phyloP scores from a whole-genome alignment of 1,284 basidiomycete species.

The Apiotrichum akiyoshidainum region DNA sequence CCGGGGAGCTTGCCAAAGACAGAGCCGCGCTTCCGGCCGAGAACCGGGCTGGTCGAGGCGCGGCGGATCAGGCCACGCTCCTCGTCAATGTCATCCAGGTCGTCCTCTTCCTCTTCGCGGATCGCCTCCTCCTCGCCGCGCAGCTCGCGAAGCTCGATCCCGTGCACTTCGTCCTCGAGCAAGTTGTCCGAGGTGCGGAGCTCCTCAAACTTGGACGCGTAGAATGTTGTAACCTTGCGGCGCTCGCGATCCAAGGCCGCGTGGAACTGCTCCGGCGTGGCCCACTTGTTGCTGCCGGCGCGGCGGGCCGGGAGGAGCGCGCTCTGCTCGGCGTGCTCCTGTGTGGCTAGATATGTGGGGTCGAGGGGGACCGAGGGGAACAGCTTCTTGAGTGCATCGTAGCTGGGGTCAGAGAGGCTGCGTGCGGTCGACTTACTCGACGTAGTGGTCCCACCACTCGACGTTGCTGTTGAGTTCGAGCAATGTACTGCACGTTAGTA shows the following conservation, averaged over 20 bases:
- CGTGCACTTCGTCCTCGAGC: constrained; percentile 64
- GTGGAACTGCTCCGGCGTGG: constrained; percentile 61
- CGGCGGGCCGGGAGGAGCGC: constrained; percentile 45
- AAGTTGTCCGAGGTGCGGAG: constrained; percentile 62
- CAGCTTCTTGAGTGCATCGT: constrained; percentile 79
- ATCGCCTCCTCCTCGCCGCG: constrained; percentile 51
- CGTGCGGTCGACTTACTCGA: constrained; percentile 51
- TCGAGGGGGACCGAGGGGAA: constrained; percentile 50
- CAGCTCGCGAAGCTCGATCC: constrained; percentile 66
- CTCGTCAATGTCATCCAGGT: constrained; percentile 59
- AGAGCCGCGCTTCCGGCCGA: constrained; percentile 21
- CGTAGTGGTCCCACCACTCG: constrained; percentile 93
- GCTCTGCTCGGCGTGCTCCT: constrained; percentile 66
- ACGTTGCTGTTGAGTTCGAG: constrained; percentile 90
- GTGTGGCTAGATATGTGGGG: constrained; percentile 41
- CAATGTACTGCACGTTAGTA: constrained; percentile 56
- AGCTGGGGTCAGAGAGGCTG: constrained; percentile 53
- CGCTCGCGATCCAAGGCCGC: constrained; percentile 79
- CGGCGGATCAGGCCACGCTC: constrained; percentile 26
- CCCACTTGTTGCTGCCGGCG: constrained; percentile 51
- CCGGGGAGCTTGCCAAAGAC: constrained; percentile 24
- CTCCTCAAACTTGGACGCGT: constrained; percentile 71
- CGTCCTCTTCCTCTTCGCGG: constrained; percentile 55
- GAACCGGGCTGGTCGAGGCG: constrained; percentile 13
- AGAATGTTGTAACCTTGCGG: constrained; percentile 77